A percentile compares a stretch with the other conserved stretches of the same genome.
phyloP scores from a whole-genome alignment of 2,329 filamentous ascomycete species.

The Sarocladiaceae sp. region DNA sequence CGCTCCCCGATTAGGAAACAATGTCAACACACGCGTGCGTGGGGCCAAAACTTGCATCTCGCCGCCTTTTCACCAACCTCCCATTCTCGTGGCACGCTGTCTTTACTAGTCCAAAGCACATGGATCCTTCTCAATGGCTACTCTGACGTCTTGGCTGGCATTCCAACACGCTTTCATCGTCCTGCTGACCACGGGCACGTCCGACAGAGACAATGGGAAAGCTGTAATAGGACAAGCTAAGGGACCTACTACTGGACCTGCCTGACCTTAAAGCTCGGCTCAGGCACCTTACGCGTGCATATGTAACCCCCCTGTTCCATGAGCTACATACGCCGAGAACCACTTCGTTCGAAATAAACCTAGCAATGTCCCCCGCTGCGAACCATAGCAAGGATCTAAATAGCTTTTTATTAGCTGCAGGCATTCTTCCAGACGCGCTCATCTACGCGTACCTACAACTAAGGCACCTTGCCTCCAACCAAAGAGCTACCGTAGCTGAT shows the following conservation, averaged over 20 bases:
- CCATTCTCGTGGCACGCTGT: background rate
- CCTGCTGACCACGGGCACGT: too few species aligned
- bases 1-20: constrained; percentile 26
- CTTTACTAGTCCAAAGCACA: background rate
- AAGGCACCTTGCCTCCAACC: background rate
- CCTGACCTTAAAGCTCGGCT: too few species aligned
- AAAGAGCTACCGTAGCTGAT: background rate
- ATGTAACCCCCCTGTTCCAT: constrained; percentile 3
- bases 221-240: too few species aligned
- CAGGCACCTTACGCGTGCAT: too few species aligned
- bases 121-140: background rate
- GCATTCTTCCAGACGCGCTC: constrained; percentile 7
- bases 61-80: background rate
- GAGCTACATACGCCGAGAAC: too few species aligned
- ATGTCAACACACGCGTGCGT: constrained; percentile 28
- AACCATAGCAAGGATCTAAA: constrained; percentile 2
- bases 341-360: too few species aligned
- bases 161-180: background rate
- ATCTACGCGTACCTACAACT: constrained; percentile 2
- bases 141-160: background rate
- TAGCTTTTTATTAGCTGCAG: too few species aligned
- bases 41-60: background rate
- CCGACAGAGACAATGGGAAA: too few species aligned
- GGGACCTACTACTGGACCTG: too few species aligned
- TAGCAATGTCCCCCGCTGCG: constrained; percentile 4